Base-by-base conservation (phyloP, 768 basidiomycete genomes). In the Mycena rosella region DNA sequence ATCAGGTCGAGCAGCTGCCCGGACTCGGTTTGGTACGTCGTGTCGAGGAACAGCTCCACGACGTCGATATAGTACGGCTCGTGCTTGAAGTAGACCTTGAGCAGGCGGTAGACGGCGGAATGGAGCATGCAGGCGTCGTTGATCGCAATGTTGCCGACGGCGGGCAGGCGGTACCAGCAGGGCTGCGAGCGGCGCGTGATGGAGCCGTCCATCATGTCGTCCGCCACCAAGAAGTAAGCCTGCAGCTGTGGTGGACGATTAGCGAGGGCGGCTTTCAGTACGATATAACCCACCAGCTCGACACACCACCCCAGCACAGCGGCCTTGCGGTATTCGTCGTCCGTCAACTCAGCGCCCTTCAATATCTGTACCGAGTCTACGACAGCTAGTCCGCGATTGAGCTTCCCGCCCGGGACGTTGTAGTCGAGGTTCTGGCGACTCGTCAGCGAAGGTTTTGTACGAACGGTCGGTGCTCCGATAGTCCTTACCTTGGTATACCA, bases 121-220 rank as follows among this genome's bases (percentile, higher is more conserved):
- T 96, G 95, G 78, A 98, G 90, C 92, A 98, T 93, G 86, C 97
- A 95, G 3, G 94, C 84, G 77, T 99, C 97, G 83, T 98, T 98
- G 84, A 98, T 91, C 8, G 97, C 96, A 70, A 98, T 89, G 78
- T 89, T 89, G 48, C 90, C 90, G 67, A 97, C 91, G 11, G 77
- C 72, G 6, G 82, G 82, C 27, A 82, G 69, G 63, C 84, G 87
- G 83, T 96, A 98, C 94, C 95, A 99, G 82, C 97, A 98, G 2
- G 96, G 92, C 79, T 98, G 96, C 5, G 92, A 91, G 14, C 96
- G 91, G 26, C 97, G 91, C 8, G 96, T 98, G 72, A 98, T 90
- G 49, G 93, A 95, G 17, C 87, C 78, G 76, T 99, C 97, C 97
- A 99, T 99, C 32, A 99, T 95, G 78, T 99, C 97, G 79, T 99